A percentile compares a stretch with the other conserved stretches of the same genome.
These are phyloP conservation scores for Papiliotrema nemorosa DNA, from an alignment of 1,284 basidiomycete genomes.

Conservation along the genomic window DNA sequence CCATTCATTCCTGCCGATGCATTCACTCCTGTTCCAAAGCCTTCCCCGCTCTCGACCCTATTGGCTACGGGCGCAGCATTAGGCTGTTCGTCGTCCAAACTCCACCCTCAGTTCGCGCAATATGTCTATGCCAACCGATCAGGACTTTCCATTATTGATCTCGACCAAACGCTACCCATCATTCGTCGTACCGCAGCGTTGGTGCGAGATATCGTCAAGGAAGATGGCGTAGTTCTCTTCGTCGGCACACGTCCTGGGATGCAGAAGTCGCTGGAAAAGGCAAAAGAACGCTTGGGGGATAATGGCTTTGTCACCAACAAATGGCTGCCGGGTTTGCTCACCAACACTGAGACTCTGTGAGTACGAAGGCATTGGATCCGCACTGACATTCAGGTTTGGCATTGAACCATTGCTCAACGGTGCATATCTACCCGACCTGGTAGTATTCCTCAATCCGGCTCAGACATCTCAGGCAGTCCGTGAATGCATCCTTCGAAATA, in stretches of 20 bases:
- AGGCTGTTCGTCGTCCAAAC: constrained; percentile 76
- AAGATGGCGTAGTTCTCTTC: constrained; percentile 83
- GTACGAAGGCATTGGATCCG: constrained; percentile 11
- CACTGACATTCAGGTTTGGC: constrained; percentile 54
- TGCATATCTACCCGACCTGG: constrained; percentile 76
- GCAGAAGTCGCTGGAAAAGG: constrained; percentile 69
- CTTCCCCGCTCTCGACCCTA: constrained; percentile 66
- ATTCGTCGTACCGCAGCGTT: constrained; percentile 86
- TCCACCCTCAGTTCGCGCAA: constrained; percentile 85
- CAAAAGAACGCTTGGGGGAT: constrained; percentile 70
- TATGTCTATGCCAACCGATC: constrained; percentile 91
- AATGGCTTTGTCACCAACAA: constrained; percentile 76
- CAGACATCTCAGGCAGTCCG: constrained; percentile 77
- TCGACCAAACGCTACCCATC: constrained; percentile 89
- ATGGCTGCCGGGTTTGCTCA: constrained; percentile 92
- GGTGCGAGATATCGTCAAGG: constrained; percentile 73
- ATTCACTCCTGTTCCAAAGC: constrained; percentile 10
- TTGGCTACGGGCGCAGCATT: constrained; percentile 91
- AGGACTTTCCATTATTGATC: constrained; percentile 88
- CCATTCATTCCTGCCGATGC: constrained; percentile 10
- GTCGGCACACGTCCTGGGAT: constrained; percentile 82
- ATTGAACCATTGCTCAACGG: constrained; percentile 58
- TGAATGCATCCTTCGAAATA: constrained; percentile 76
- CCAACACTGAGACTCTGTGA: constrained; percentile 74
- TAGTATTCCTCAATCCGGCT: constrained; percentile 83